Conservation (phyloP, 1,284 basidiomycete species). For the Ceratobasidium sp. region DNA sequence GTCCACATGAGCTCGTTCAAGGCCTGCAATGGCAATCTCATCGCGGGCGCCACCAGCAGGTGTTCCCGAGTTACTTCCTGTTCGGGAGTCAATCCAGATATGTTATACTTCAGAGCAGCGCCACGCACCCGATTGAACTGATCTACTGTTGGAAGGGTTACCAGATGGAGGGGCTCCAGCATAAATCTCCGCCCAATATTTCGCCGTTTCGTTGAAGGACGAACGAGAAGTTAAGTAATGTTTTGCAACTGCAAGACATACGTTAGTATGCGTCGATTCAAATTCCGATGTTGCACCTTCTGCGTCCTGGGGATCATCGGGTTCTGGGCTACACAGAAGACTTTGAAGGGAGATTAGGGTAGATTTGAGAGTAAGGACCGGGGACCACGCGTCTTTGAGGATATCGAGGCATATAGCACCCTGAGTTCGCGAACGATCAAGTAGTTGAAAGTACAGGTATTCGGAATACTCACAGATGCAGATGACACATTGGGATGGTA, state of each 20-base stretch:
- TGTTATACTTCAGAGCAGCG: not conserved
- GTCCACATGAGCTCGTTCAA: constrained; percentile 60
- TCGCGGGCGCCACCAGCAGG: constrained; percentile 34
- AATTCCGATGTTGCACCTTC: constrained; percentile 63
- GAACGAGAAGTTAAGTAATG: constrained; percentile 91
- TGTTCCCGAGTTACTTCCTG: constrained; percentile 66
- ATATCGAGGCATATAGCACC: constrained; percentile 64
- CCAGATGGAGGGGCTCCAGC: constrained; percentile 72
- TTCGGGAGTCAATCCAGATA: not conserved
- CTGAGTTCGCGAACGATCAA: not conserved
- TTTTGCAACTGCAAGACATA: constrained; percentile 76
- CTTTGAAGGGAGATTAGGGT: constrained; percentile 97
- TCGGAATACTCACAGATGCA: constrained; percentile 67
- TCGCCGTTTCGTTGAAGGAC: constrained; percentile 92
- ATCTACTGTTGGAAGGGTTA: not conserved
- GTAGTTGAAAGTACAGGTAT: not conserved
- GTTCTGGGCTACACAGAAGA: constrained; percentile 95
- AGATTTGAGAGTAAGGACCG: constrained; percentile 95
- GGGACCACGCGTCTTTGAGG: constrained; percentile 92
- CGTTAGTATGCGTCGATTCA: not conserved
- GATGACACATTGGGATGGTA: constrained; percentile 99
- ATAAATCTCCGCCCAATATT: constrained; percentile 94
- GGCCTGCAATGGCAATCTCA: constrained; percentile 51
- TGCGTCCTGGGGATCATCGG: constrained; percentile 97
- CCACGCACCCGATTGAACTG: constrained; percentile 13